Base-by-base conservation (phyloP, 2,329 filamentous ascomycete species). In the Thermomyces lanuginosus region DNA sequence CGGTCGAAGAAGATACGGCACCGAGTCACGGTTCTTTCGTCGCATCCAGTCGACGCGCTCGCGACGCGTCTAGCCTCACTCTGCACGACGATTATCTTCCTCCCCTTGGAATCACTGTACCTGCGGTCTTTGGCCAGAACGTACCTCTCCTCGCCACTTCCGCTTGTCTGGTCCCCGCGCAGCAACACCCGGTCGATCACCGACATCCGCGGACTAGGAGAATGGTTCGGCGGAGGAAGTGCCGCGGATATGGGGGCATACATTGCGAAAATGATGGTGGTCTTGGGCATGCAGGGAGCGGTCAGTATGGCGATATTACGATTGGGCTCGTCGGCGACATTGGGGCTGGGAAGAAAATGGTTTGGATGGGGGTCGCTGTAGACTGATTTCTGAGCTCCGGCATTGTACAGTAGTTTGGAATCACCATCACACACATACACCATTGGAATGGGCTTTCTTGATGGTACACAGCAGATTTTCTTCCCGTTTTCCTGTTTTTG, bases 21-120 rank as follows among this genome's bases (percentile, higher is more conserved):
- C 35, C 46, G 53, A 23, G 47, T 59, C 9, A 59, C 54, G 3
- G 49, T 57, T 9, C 50, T 59, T 14, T 58, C 54, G 3, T 49
- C 48, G 6, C 49, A 54, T 17, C 51, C 54, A 4, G 48, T 51
- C 7, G 54, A 58, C 35, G 51, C 53, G 5, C 43, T 59, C 14
- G 47, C 55, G 11, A 56, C 51, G 4, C 53, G 58, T 24, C 38
- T 58, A 13, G 47, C 55, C 5, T 43, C 47, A 4, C 34, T 56
- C 18, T 36, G 54, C 19, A 53, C 48, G 6, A 45, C 38, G 8
- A 37, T 50, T n/a, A 34, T 57, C 6, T 49, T 57, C 22, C 44
- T 53, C 5, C 55, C 55, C 0, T 37, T 58, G 13, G 54, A 58
- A 36, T 48, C 50, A 5, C 36, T 56, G 7, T 55, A 49, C 27